These are phyloP conservation scores for Cicer chorassanicum DNA, from an alignment of 306 rosid species.

Conservation along the genomic window DNA sequence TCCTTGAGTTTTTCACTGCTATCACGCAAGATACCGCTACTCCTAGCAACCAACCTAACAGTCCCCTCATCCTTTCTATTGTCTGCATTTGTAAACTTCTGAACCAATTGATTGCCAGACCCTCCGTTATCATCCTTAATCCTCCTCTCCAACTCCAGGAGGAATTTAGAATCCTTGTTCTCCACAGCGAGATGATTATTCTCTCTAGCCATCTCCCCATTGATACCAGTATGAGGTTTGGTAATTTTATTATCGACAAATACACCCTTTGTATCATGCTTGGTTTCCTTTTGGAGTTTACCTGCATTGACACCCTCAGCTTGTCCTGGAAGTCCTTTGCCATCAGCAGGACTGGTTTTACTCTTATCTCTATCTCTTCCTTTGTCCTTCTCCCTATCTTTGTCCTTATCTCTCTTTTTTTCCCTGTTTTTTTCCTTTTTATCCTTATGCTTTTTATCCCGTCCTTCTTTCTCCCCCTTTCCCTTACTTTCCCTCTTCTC, in stretches of 20 bases:
- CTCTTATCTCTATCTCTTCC: slow-evolving; percentile 59
- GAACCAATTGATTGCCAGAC: slow-evolving; percentile 56
- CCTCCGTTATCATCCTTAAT: slow-evolving; percentile 62
- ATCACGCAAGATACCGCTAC: slow-evolving; percentile 48
- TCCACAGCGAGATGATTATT: slow-evolving; percentile 58
- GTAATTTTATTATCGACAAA: slow-evolving; percentile 55
- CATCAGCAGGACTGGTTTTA: slow-evolving; percentile 55
- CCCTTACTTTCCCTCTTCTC: slow-evolving; percentile 78
- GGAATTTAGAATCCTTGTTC: slow-evolving; percentile 59
- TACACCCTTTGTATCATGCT: slow-evolving; percentile 48
- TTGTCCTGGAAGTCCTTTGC: slow-evolving; percentile 59
- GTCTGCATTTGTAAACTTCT: slow-evolving; percentile 51
- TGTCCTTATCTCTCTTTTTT: slow-evolving; percentile 68
- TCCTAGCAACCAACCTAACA: slow-evolving; percentile 63
- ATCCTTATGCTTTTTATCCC: slow-evolving; percentile 69
- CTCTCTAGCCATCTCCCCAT: slow-evolving; percentile 65
- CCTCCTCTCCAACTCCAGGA: slow-evolving; percentile 67
- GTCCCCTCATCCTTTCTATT: slow-evolving; percentile 65
- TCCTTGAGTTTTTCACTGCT: slow-evolving; percentile 59
- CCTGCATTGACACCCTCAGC: slow-evolving; percentile 50
- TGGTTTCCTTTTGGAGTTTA: slow-evolving; percentile 57
- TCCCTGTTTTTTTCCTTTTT: slow-evolving; percentile 76
- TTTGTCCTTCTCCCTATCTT: slow-evolving; percentile 38
- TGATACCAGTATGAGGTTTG: slow-evolving; percentile 55
- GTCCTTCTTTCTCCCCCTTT: slow-evolving; percentile 75